Evolutionary conservation across 2,329 filamentous ascomycete species (phyloP).

Genomic region (Lasiodiplodia theobromae): DNA sequence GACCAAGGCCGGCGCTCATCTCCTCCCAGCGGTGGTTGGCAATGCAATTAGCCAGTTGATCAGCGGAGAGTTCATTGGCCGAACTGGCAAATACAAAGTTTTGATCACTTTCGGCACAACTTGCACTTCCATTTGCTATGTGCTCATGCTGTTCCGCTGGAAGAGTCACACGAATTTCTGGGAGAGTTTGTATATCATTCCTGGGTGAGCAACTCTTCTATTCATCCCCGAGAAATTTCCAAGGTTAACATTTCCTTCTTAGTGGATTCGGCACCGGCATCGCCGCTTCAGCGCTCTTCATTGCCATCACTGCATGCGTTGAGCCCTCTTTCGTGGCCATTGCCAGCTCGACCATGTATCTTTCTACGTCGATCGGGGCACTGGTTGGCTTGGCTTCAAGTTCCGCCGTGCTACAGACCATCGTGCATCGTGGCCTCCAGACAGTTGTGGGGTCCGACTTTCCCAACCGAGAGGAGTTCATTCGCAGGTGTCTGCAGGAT

Average conservation of each 20-base stretch:
- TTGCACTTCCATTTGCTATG: constrained; percentile 35
- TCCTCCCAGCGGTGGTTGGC: constrained; percentile 72
- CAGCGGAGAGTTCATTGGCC: constrained; percentile 64
- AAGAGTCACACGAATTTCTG: constrained; percentile 39
- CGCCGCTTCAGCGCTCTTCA: constrained; percentile 38
- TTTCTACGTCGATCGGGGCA: constrained; percentile 34
- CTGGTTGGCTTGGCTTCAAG: constrained; percentile 38
- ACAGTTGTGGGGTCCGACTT: background rate
- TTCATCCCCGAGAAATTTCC: background rate
- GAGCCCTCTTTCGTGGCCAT: constrained; percentile 36
- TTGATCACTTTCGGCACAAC: constrained; percentile 35
- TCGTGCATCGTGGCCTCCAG: constrained; percentile 34
- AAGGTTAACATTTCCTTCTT: background rate
- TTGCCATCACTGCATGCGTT: constrained; percentile 38
- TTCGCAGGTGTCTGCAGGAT: constrained; percentile 3
- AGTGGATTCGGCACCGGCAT: constrained; percentile 40
- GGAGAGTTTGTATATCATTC: constrained; percentile 40
- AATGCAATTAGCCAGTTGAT: constrained; percentile 70
- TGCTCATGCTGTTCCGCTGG: constrained; percentile 40
- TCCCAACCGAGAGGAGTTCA: background rate
- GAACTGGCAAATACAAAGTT: constrained; percentile 42
- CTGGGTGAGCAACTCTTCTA: constrained; percentile 22
- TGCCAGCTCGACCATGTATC: constrained; percentile 37
- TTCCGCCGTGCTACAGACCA: constrained; percentile 37
- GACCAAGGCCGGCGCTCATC: constrained; percentile 65